phyloP scores from a whole-genome alignment of 805 yeast genomes.

The Ogataea polymorpha region DNA sequence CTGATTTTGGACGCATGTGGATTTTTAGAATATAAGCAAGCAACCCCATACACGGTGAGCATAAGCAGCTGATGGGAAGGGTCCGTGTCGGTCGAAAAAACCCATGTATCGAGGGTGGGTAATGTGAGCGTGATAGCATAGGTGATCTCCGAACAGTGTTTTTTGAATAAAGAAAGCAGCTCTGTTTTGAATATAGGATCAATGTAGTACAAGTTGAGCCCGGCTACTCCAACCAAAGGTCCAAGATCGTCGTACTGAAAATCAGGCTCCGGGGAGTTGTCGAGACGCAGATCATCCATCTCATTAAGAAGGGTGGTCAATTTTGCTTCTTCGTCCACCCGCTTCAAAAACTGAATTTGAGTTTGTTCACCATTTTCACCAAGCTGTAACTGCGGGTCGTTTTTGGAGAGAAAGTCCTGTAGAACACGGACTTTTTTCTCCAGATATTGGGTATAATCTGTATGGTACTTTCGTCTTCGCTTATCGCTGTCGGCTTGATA shows the following conservation, averaged over 20 bases:
- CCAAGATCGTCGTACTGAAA: slow-evolving; percentile 11
- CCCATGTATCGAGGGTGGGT: slow-evolving; percentile 13
- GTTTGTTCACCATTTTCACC: not conserved
- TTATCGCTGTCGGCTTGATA: slow-evolving; percentile 27
- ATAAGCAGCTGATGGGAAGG: slow-evolving; percentile 27
- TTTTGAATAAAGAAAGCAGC: slow-evolving; percentile 15
- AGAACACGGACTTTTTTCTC: slow-evolving; percentile 24
- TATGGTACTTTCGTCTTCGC: slow-evolving; percentile 33
- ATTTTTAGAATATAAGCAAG: slow-evolving; percentile 23
- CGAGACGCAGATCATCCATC: not conserved
- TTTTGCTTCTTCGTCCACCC: slow-evolving; percentile 3
- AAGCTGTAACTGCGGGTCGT: slow-evolving; percentile 17
- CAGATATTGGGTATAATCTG: slow-evolving; percentile 31
- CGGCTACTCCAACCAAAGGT: slow-evolving; percentile 7
- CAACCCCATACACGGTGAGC: slow-evolving; percentile 26
- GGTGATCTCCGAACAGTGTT: slow-evolving; percentile 9
- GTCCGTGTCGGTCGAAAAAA: slow-evolving; percentile 14
- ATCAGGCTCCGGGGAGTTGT: not conserved
- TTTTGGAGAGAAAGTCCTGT: slow-evolving; percentile 23
- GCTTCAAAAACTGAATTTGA: not conserved
- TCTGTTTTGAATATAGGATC: slow-evolving; percentile 15
- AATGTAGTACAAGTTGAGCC: slow-evolving; percentile 11
- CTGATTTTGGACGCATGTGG: slow-evolving; percentile 12
- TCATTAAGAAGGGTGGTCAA: slow-evolving; percentile 1
- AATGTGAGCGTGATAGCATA: slow-evolving; percentile 18